phyloP scores from a whole-genome alignment of 192 early-diverging fungal species.

The Umbelopsis isabellina region DNA sequence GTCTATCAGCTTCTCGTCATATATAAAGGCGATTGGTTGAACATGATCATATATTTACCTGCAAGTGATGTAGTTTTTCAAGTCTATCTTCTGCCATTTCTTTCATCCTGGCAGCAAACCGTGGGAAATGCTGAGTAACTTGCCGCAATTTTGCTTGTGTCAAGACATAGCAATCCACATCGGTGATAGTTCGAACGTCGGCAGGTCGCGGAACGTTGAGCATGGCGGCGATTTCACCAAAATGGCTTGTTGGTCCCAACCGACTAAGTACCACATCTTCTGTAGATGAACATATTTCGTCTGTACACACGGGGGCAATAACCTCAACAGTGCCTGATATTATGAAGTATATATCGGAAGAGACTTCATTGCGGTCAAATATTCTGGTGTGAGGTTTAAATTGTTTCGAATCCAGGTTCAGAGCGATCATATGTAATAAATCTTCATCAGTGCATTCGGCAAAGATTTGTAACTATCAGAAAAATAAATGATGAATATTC shows the following conservation, averaged over 20 bases:
- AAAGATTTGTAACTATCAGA: conserved; percentile 3
- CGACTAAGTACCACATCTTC: conserved; percentile 5
- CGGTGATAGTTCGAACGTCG: conserved; percentile 48
- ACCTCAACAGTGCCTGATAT: conserved; percentile 68
- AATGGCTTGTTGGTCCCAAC: conserved; percentile 48
- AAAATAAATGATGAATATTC: neutral
- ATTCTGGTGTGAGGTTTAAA: conserved; percentile 54
- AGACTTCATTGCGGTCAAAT: conserved; percentile 63
- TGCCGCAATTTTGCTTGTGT: conserved; percentile 41
- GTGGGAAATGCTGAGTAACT: conserved; percentile 37
- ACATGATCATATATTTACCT: neutral
- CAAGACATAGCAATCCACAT: conserved; percentile 52
- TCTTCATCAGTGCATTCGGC: conserved; percentile 4
- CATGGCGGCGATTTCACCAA: conserved; percentile 54
- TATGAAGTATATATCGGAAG: conserved; percentile 76
- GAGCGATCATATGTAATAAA: conserved; percentile 10
- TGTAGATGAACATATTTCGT: conserved; percentile 3
- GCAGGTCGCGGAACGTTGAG: conserved; percentile 52
- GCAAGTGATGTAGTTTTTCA: neutral
- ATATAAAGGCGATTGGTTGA: too few relatives aligned
- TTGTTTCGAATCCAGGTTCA: neutral
- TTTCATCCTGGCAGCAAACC: conserved; percentile 22
- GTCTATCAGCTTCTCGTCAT: too few relatives aligned
- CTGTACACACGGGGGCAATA: conserved; percentile 38
- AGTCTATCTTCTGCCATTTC: conserved; percentile 21